Conservation (phyloP, 177 flowering plant genomes). For the Vitis hybrid region DNA sequence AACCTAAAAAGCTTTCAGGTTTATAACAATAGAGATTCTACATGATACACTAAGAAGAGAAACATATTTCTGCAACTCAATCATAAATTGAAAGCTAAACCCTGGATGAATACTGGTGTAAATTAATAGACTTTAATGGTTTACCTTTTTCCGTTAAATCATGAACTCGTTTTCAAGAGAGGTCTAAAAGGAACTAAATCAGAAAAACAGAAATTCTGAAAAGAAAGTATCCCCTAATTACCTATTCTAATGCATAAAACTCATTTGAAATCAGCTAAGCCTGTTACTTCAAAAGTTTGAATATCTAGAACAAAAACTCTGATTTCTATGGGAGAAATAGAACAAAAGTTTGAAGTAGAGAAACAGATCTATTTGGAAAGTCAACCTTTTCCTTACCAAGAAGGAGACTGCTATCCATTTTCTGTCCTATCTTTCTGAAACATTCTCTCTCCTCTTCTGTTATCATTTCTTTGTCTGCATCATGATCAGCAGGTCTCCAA, state of each 20-base stretch:
- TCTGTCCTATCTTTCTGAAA: constrained; percentile 61
- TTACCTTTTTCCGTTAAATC: not conserved
- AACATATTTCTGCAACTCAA: not conserved
- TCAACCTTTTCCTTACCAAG: constrained; percentile 54
- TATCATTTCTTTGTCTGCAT: constrained; percentile 63
- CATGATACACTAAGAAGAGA: not conserved
- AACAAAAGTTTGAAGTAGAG: not conserved
- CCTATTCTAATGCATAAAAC: too few relatives aligned
- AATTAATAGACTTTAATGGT: not conserved
- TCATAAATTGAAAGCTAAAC: not conserved
- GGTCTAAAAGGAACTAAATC: not conserved
- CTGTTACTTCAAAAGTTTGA: too few relatives aligned
- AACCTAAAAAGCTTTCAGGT: not conserved
- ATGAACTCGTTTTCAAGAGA: not conserved
- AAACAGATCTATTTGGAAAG: not conserved
- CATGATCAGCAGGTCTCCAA: constrained; percentile 51
- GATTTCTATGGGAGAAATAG: not conserved
- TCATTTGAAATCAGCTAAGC: too few relatives aligned
- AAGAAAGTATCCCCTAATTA: too few relatives aligned
- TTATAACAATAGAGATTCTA: not conserved
- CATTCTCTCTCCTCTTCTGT: constrained; percentile 82
- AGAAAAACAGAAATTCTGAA: not conserved
- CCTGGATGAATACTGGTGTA: not conserved
- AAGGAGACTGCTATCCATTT: constrained; percentile 54
- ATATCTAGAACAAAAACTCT: not conserved